A percentile compares a stretch with the other conserved stretches of the same genome.
Conservation (phyloP, 1,284 basidiomycete species). For the Sporisorium graminicola region DNA sequence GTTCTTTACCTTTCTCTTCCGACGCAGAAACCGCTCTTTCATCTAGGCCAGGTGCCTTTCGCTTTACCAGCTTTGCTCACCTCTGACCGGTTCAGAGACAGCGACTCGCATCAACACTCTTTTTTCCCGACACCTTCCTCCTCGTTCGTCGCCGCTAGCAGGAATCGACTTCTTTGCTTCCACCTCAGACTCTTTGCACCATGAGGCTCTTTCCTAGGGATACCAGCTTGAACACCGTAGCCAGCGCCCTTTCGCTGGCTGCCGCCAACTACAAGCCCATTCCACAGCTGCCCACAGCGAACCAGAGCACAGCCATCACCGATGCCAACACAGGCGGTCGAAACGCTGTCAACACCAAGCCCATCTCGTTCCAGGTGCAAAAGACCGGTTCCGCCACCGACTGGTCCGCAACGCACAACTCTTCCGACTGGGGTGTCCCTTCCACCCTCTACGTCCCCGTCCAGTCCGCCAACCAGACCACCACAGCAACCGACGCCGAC, state of each 20-base stretch:
- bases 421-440: constrained; percentile 57
- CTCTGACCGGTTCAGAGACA: constrained; percentile 35
- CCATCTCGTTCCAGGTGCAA: constrained; percentile 46
- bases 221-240: constrained; percentile 49
- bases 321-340: constrained; percentile 9
- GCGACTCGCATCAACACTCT: constrained; percentile 11
- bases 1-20: constrained; percentile 19
- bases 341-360: constrained; percentile 24
- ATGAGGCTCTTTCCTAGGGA: constrained; percentile 53
- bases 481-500: constrained; percentile 7
- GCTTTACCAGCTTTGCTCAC: constrained; percentile 10
- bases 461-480: constrained; percentile 24
- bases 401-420: constrained; percentile 36
- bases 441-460: constrained; percentile 57
- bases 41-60: constrained; percentile 25
- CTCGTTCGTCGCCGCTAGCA: not conserved
- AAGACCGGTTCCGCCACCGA: constrained; percentile 25
- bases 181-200: not conserved
- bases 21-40: constrained; percentile 24
- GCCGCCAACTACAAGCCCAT: constrained; percentile 69
- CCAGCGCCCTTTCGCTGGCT: constrained; percentile 62
- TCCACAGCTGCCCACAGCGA: constrained; percentile 53
- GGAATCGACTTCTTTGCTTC: not conserved
- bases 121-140: not conserved
- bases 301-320: constrained; percentile 17